These are phyloP conservation scores for Gracilaria vermiculophylla DNA, from an alignment of 23 red algal species.

Conservation along the genomic window DNA sequence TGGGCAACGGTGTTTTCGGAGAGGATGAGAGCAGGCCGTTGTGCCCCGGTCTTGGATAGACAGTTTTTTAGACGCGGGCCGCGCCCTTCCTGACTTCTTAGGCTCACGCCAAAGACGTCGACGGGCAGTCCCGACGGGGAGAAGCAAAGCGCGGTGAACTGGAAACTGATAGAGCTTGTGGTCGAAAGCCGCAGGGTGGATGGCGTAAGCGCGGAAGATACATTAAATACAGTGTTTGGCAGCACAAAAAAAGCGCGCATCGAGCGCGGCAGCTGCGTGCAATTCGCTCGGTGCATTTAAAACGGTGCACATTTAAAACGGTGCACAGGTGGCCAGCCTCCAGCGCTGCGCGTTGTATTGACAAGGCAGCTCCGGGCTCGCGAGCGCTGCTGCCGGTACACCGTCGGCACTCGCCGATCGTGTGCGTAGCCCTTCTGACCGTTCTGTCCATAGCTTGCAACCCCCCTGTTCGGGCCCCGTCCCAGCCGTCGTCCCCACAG, in stretches of 20 bases:
- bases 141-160: no score
- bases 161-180: no score
- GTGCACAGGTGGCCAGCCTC: constrained; percentile 23
- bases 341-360: neutral
- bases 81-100: no score
- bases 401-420: neutral
- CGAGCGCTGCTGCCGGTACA: neutral
- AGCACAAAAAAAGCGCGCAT: neutral
- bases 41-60: no score
- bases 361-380: neutral
- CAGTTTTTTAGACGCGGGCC: no score
- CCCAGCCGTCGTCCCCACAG: neutral
- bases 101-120: no score
- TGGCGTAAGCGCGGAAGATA: neutral
- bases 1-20: no score
- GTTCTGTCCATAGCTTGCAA: constrained; percentile 5
- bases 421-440: neutral
- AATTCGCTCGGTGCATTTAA: neutral
- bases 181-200: no score
- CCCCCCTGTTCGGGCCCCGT: neutral
- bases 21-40: no score
- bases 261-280: neutral
- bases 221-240: no score
- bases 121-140: no score
- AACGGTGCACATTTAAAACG: neutral